phyloP scores from a whole-genome alignment of 106 monocot species.

The Dioscorea dumetorum region DNA sequence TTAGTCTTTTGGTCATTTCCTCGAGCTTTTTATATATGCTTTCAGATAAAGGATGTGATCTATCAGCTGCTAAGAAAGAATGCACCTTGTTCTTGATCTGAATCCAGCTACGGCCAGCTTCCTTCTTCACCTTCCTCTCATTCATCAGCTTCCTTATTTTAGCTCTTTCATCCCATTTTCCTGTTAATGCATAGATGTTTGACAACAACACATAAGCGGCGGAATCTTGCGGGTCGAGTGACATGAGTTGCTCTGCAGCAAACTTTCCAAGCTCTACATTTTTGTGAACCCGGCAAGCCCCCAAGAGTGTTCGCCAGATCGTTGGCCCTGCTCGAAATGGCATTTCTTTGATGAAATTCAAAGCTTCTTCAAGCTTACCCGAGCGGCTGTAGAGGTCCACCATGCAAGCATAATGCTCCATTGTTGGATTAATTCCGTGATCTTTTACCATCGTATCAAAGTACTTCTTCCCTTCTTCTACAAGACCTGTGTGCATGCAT shows the following conservation, averaged over 20 bases:
- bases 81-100: constrained; percentile 78
- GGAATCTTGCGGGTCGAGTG: constrained; percentile 55
- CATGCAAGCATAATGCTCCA: constrained; percentile 80
- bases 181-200: constrained; percentile 63
- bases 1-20: constrained; percentile 33
- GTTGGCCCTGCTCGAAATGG: constrained; percentile 43
- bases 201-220: constrained; percentile 82
- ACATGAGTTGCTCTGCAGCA: constrained; percentile 61
- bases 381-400: constrained; percentile 92
- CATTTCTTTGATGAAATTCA: constrained; percentile 48
- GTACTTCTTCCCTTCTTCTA: constrained; percentile 55
- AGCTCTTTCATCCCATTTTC: constrained; percentile 60
- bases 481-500: constrained; percentile 63
- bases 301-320: constrained; percentile 71
- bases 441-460: constrained; percentile 58
- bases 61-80: constrained; percentile 69
- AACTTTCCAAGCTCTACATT: constrained; percentile 64
- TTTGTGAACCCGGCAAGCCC: constrained; percentile 46
- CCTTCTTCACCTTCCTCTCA: constrained; percentile 76
- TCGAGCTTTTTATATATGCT: constrained; percentile 47
- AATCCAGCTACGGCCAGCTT: constrained; percentile 89
- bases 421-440: constrained; percentile 42
- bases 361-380: constrained; percentile 53
- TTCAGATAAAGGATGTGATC: constrained; percentile 36
- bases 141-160: constrained; percentile 65